Evolutionary conservation across 257 asterid species (phyloP).

Genomic region (Solanum neorickii): DNA sequence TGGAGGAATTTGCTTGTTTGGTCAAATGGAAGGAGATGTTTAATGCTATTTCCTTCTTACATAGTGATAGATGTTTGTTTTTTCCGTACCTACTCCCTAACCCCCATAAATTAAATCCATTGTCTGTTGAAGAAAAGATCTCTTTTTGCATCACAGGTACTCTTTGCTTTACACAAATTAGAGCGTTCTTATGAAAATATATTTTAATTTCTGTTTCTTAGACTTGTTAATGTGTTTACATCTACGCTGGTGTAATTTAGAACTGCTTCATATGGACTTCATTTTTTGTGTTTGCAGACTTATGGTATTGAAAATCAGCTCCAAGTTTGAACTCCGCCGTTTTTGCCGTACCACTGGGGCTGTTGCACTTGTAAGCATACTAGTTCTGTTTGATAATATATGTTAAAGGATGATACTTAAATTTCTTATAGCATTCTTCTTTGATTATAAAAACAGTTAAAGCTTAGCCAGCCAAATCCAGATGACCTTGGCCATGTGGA

Average conservation of each 20-base stretch:
- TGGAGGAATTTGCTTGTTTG: not conserved
- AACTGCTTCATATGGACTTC: not conserved
- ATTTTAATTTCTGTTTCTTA: not conserved
- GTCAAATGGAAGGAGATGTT: not conserved
- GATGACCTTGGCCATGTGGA: slow-evolving; percentile 97
- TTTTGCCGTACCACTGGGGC: slow-evolving; percentile 96
- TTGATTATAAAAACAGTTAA: slow-evolving; percentile 49
- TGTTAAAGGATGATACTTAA: not conserved
- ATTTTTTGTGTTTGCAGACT: slow-evolving; percentile 49
- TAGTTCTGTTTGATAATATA: not conserved
- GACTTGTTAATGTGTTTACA: not conserved
- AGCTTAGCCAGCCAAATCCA: slow-evolving; percentile 74
- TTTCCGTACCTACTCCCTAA: no score
- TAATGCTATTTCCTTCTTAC: not conserved
- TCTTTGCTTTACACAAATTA: not conserved
- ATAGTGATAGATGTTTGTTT: not conserved
- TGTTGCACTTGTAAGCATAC: slow-evolving; percentile 65
- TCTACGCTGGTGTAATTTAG: not conserved
- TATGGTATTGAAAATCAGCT: slow-evolving; percentile 86
- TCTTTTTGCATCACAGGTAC: not conserved
- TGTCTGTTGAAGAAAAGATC: not conserved
- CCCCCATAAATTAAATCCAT: not conserved
- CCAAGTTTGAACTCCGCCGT: slow-evolving; percentile 89
- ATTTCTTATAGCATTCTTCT: slow-evolving; percentile 10
- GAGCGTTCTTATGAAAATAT: not conserved